phyloP scores from a whole-genome alignment of 2,329 filamentous ascomycete species.

The Aspergillus floridensis region DNA sequence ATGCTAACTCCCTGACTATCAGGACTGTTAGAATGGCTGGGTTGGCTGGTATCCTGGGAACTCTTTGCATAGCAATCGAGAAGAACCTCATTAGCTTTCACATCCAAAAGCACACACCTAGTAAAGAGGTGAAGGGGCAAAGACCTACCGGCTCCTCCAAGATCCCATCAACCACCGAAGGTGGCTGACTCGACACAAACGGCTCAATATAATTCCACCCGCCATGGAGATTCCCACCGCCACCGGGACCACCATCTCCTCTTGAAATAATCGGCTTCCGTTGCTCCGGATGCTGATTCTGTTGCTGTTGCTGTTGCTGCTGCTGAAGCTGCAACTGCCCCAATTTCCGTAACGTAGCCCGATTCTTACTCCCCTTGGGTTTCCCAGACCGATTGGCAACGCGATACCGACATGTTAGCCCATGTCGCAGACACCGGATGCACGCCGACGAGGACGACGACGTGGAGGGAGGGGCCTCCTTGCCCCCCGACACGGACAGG shows the following conservation, averaged over 20 bases:
- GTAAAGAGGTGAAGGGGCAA: background rate
- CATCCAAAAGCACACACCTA: background rate
- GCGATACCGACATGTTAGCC: slow-evolving; percentile 37
- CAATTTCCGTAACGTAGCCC: slow-evolving; percentile 36
- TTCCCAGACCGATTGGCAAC: slow-evolving; percentile 41
- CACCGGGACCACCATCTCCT: background rate
- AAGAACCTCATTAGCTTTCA: background rate
- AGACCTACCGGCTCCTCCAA: slow-evolving; percentile 4
- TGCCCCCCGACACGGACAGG: slow-evolving; percentile 25
- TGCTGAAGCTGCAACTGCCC: slow-evolving; percentile 34
- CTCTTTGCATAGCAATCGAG: background rate
- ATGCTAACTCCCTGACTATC: slow-evolving; percentile 19
- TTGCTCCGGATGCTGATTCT: background rate
- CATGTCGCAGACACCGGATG: slow-evolving; percentile 38
- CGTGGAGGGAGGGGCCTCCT: slow-evolving; percentile 19
- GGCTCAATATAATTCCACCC: background rate
- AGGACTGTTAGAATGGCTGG: slow-evolving; percentile 27
- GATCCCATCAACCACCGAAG: slow-evolving; percentile 4
- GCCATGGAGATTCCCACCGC: background rate
- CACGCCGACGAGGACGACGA: slow-evolving; percentile 15
- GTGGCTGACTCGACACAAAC: slow-evolving; percentile 5
- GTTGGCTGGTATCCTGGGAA: slow-evolving; percentile 11
- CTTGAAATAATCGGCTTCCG: slow-evolving; percentile 18
- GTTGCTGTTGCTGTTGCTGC: background rate
- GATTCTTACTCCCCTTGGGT: slow-evolving; percentile 41